Percentiles rank a stretch among this genome's conserved stretches.
Conservation (phyloP, 768 basidiomycete species). For the Pisolithus microcarpus region DNA sequence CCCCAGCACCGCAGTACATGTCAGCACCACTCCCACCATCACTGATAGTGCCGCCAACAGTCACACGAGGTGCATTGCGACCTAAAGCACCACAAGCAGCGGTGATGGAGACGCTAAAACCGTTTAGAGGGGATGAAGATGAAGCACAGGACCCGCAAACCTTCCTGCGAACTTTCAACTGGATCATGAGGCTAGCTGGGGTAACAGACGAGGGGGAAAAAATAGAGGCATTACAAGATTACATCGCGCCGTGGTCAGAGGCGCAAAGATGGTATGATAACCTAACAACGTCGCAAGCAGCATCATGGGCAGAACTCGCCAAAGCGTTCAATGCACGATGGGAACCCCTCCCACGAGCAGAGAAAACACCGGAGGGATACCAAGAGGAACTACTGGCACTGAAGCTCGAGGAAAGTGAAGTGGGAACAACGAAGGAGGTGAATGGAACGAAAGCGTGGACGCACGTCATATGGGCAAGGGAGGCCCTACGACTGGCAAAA, state of each 20-base stretch:
- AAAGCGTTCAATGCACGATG: neutral
- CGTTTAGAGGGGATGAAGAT: too few relatives aligned
- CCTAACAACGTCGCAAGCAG: neutral
- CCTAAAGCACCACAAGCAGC: too few relatives aligned
- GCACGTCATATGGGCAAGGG: neutral
- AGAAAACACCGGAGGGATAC: neutral
- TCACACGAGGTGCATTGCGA: too few relatives aligned
- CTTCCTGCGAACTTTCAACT: too few relatives aligned
- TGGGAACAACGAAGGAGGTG: neutral
- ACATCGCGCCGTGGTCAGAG: neutral
- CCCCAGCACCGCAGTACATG: too few relatives aligned
- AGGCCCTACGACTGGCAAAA: neutral
- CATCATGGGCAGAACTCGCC: neutral
- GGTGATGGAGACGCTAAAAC: too few relatives aligned
- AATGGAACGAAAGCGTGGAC: neutral
- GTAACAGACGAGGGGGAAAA: neutral
- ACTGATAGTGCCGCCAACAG: too few relatives aligned
- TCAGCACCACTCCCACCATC: too few relatives aligned
- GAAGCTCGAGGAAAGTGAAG: neutral
- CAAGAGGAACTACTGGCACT: neutral
- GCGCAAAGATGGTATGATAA: neutral
- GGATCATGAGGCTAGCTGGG: neutral
- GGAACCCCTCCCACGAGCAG: neutral
- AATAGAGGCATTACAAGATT: neutral
- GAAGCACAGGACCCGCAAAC: too few relatives aligned